phyloP scores from a whole-genome alignment of 805 yeast genomes.

The Pichia cephalocereana region DNA sequence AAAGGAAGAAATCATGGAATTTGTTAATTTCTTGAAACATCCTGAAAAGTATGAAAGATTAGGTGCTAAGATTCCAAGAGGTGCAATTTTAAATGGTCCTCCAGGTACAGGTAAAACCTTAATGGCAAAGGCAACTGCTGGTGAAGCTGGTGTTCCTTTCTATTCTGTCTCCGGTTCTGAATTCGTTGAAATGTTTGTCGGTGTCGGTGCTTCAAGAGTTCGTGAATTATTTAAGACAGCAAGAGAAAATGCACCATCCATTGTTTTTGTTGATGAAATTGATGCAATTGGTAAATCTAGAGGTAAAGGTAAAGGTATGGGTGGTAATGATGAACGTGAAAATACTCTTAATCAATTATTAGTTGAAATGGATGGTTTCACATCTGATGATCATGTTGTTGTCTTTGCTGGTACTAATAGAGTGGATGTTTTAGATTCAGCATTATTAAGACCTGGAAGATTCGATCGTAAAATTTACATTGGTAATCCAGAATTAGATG shows the following conservation, averaged over 20 bases:
- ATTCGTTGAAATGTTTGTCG: slow-evolving; percentile 95
- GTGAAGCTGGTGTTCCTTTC: slow-evolving; percentile 94
- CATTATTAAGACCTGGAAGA: slow-evolving; percentile 89
- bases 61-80: slow-evolving; percentile 93
- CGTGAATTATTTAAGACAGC: slow-evolving; percentile 89
- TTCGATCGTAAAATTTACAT: slow-evolving; percentile 84
- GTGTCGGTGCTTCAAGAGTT: slow-evolving; percentile 93
- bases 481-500: slow-evolving; percentile 83
- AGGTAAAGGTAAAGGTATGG: slow-evolving; percentile 61
- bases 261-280: slow-evolving; percentile 87
- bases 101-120: slow-evolving; percentile 97
- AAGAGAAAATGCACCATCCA: slow-evolving; percentile 81
- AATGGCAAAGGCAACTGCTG: slow-evolving; percentile 91
- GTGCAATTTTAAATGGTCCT: slow-evolving; percentile 89
- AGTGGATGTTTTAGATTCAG: slow-evolving; percentile 83
- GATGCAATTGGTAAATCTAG: slow-evolving; percentile 92
- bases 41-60: slow-evolving; percentile 77
- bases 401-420: slow-evolving; percentile 94
- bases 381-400: slow-evolving; percentile 80
- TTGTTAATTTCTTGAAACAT: slow-evolving; percentile 78
- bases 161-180: slow-evolving; percentile 89
- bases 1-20: slow-evolving; percentile 91
- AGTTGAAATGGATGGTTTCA: slow-evolving; percentile 95
- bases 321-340: slow-evolving; percentile 89
- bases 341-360: slow-evolving; percentile 84